These are phyloP conservation scores for Eucalyptus regnans DNA, from an alignment of 345 rosid species.

Conservation along the genomic window DNA sequence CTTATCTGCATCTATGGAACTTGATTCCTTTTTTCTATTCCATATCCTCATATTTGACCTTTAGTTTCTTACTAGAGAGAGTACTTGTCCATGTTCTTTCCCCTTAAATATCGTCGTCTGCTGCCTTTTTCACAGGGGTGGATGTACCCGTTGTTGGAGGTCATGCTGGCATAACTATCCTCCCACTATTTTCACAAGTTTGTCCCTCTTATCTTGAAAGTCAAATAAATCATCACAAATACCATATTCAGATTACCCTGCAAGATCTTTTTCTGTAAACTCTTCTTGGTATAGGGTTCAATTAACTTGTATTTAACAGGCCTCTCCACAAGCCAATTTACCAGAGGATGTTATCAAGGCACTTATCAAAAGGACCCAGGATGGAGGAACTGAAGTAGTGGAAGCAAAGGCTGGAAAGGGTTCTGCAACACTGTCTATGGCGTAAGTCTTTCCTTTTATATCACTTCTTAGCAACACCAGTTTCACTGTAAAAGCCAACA, in stretches of 20 bases:
- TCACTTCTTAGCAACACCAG: neutral
- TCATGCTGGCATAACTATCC: slow-evolving; percentile 77
- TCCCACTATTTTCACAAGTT: slow-evolving; percentile 80
- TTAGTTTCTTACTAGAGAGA: neutral
- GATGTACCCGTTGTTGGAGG: slow-evolving; percentile 86
- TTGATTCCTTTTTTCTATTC: neutral
- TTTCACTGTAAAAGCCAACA: neutral
- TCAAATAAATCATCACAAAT: neutral
- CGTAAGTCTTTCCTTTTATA: slow-evolving; percentile 34
- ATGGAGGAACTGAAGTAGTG: slow-evolving; percentile 88
- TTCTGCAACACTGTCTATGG: slow-evolving; percentile 86
- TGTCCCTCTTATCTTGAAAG: neutral
- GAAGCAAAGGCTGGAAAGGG: slow-evolving; percentile 96
- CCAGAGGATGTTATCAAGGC: slow-evolving; percentile 43
- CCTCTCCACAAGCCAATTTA: slow-evolving; percentile 66
- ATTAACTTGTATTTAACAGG: slow-evolving; percentile 18
- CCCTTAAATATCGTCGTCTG: neutral
- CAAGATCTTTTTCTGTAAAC: neutral
- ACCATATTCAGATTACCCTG: neutral
- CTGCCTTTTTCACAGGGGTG: slow-evolving; percentile 28
- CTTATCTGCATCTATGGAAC: neutral
- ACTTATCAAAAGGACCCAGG: slow-evolving; percentile 83
- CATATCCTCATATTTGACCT: neutral
- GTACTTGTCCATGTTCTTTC: accelerated
- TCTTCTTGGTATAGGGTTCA: neutral